Evolutionary conservation across 495 filamentous ascomycete species (phyloP).

Genomic region (Aspergillus hancockii): DNA sequence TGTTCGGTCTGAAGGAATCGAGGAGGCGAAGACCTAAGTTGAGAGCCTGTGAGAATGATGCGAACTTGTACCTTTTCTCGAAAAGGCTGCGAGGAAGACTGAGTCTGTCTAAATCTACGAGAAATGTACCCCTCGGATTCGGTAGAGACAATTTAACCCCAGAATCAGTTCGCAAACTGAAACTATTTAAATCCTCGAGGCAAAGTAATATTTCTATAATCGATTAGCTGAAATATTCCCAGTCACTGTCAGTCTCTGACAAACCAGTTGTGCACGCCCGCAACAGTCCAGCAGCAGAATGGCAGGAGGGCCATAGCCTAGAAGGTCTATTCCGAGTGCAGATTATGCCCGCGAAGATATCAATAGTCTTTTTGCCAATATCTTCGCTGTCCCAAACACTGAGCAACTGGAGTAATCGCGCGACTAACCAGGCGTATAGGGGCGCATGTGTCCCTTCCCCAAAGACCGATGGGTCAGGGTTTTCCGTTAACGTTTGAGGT

Average conservation of each 20-base stretch:
- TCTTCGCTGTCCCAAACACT: slow-evolving; percentile 25
- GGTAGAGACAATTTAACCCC: slow-evolving; percentile 28
- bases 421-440: slow-evolving; percentile 73
- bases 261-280: slow-evolving; percentile 39
- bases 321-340: slow-evolving; percentile 37
- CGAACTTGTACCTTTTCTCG: slow-evolving; percentile 24
- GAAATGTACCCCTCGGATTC: slow-evolving; percentile 27
- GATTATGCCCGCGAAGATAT: slow-evolving; percentile 35
- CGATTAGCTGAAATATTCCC: slow-evolving; percentile 19
- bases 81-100: slow-evolving; percentile 33
- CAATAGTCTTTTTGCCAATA: slow-evolving; percentile 31
- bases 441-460: slow-evolving; percentile 58
- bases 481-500: slow-evolving; percentile 65
- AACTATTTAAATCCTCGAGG: slow-evolving; percentile 27
- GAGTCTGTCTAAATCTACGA: slow-evolving; percentile 35
- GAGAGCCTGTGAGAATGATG: slow-evolving; percentile 27
- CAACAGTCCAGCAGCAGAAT: slow-evolving; percentile 35
- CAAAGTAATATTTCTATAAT: slow-evolving; percentile 38
- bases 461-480: slow-evolving; percentile 38
- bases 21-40: slow-evolving; percentile 30
- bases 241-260: slow-evolving; percentile 14
- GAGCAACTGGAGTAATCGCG: slow-evolving; percentile 39
- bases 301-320: slow-evolving; percentile 29
- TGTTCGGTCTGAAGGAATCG: slow-evolving; percentile 29
- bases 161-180: slow-evolving; percentile 6